Evolutionary conservation across 2,329 filamentous ascomycete genomes (phyloP).

Genomic region (Aspergillus japonicus): DNA sequence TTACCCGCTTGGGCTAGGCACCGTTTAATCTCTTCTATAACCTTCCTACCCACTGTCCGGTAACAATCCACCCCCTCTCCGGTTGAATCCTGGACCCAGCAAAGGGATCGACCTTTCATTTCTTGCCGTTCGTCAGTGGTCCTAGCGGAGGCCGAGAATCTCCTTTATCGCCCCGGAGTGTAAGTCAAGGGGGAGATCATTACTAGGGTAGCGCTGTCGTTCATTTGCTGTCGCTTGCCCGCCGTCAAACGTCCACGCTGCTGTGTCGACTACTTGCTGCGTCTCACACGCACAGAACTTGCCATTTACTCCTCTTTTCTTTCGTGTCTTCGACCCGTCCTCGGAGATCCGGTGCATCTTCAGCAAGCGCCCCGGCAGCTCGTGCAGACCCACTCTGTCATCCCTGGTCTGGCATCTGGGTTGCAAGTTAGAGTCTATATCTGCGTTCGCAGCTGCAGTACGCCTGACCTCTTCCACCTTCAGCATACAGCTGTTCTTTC

Average conservation of each 20-base stretch:
- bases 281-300: conserved; percentile 9
- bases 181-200: conserved; percentile 10
- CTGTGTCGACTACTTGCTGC: conserved; percentile 2
- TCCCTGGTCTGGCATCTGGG: conserved; percentile 17
- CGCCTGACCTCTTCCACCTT: not conserved
- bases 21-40: conserved; percentile 25
- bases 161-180: conserved; percentile 15
- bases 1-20: conserved; percentile 25
- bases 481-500: not conserved
- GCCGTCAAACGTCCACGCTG: conserved; percentile 2
- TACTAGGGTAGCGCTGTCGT: conserved; percentile 8
- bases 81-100: conserved; percentile 18
- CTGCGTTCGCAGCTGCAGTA: conserved; percentile 2
- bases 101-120: conserved; percentile 20
- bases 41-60: conserved; percentile 19
- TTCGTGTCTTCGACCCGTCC: conserved; percentile 19
- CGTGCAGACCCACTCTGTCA: conserved; percentile 30
- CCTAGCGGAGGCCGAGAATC: conserved; percentile 17
- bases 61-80: conserved; percentile 12
- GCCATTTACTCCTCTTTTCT: conserved; percentile 17
- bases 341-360: conserved; percentile 26
- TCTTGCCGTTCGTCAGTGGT: conserved; percentile 17
- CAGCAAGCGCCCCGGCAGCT: conserved; percentile 29
- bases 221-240: conserved; percentile 10
- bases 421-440: conserved; percentile 1